Conservation (phyloP, 306 rosid species). For the Hylodesmum podocarpum region DNA sequence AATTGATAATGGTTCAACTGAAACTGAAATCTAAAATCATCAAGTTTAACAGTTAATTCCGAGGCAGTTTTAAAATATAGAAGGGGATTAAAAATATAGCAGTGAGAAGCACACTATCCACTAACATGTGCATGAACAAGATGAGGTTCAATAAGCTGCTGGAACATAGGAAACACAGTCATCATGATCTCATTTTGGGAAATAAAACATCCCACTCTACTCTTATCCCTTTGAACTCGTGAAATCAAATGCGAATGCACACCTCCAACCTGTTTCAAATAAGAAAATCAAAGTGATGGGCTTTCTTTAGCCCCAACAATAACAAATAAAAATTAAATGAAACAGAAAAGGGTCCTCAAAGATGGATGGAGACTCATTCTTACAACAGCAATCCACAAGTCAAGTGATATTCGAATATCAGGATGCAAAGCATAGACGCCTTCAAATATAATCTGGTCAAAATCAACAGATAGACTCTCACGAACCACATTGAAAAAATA, state of each 20-base stretch:
- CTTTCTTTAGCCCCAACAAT: slow-evolving; percentile 15
- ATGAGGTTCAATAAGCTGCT: slow-evolving; percentile 96
- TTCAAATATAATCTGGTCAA: slow-evolving; percentile 88
- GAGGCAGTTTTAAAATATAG: neutral
- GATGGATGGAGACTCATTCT: slow-evolving; percentile 43
- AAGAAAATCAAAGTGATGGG: slow-evolving; percentile 14
- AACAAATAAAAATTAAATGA: slow-evolving; percentile 9
- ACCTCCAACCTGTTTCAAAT: slow-evolving; percentile 85
- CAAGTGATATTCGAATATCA: slow-evolving; percentile 84
- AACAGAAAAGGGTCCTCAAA: slow-evolving; percentile 21
- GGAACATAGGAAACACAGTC: slow-evolving; percentile 99
- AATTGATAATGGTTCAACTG: slow-evolving; percentile 1
- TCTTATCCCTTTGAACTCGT: slow-evolving; percentile 98
- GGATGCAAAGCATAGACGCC: slow-evolving; percentile 99
- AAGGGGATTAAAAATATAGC: too few relatives aligned
- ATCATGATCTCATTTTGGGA: slow-evolving; percentile 95
- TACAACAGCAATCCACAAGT: slow-evolving; percentile 97
- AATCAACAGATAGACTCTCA: slow-evolving; percentile 24
- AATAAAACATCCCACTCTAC: slow-evolving; percentile 87
- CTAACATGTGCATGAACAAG: slow-evolving; percentile 98
- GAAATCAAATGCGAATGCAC: slow-evolving; percentile 99
- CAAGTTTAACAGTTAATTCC: neutral
- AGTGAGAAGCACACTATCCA: slow-evolving; percentile 27
- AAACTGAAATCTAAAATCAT: slow-evolving; percentile 13
- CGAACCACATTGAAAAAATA: slow-evolving; percentile 22